Evolutionary conservation across 176 grass and related monocot species (phyloP), one percentile per base, ranked within the genome.

Genomic region (Miscanthus lutarioriparius): DNA sequence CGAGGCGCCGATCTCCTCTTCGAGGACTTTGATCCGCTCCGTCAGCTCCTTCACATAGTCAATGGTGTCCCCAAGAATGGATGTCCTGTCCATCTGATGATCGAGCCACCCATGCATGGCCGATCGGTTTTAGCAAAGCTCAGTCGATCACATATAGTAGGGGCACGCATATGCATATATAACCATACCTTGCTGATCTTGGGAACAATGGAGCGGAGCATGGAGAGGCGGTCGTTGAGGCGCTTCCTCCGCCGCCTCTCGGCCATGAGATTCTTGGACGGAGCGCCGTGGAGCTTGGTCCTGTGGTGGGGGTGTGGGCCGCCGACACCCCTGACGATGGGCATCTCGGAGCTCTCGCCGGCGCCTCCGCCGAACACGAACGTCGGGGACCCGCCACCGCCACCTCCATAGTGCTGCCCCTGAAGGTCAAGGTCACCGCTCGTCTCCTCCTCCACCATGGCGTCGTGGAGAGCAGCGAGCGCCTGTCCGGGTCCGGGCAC

Each of bases 201-300:
- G 65, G 91, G 94, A 62, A 97, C 94, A 64, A 97, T 90, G 70
- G 94, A 97, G 61, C 91, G 85, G 67, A 97, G 94, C 94, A 97
- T 92, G 75, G 94, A 97, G 64, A 97, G 94, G 22, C 94, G 87
- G 75, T 97, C 94, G 39, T 97, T 97, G 47, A 94, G 91, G 51
- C 91, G 89, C 85, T 92, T 92, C 79, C 94, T 67, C n/a, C 94
- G 72, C 33, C 91, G 78, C 63, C 94, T 90, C 89, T 97, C 91
- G 0, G 91, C 94, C 91, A 94, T 97, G 74, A 94, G 79, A 76
- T 97, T 97, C 89, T 94, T 97, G 0, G 94, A 97, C n/a, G 87
- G 81, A 36, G 70, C 45, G 15, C 75, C 76, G 49, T 84, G 76
- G 16, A 84, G 81, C 51, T 76, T 83, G 85, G 40, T 91, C 76